Evolutionary conservation across 1,284 basidiomycete species (phyloP).

Genomic region (Ganoderma boninense): DNA sequence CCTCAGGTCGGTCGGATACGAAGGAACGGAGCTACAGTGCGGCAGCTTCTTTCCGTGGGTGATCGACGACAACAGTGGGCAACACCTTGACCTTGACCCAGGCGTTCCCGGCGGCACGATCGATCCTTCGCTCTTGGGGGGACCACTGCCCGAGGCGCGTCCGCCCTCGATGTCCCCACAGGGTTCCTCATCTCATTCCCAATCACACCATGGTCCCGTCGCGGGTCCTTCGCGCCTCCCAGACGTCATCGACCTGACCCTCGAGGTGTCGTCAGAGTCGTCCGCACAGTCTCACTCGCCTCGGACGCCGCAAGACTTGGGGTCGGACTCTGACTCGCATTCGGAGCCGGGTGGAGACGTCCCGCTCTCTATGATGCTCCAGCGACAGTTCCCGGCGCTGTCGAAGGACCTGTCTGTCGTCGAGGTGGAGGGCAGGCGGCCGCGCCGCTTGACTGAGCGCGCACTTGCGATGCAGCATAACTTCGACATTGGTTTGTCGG

Average conservation of each 20-base stretch:
- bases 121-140: constrained; percentile 37
- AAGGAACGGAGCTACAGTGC: not conserved
- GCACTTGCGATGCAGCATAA: constrained; percentile 7
- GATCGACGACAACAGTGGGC: not conserved
- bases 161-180: not conserved
- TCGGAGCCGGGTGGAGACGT: not conserved
- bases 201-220: not conserved
- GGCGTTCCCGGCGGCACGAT: constrained; percentile 30
- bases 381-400: constrained; percentile 9
- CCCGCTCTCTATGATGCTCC: constrained; percentile 13
- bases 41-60: constrained; percentile 2
- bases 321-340: constrained; percentile 1
- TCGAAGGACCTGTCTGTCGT: not conserved
- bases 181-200: not conserved
- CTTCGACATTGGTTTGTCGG: not conserved
- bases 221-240: not conserved
- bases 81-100: constrained; percentile 1
- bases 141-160: not conserved
- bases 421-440: constrained; percentile 10
- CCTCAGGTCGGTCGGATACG: not conserved
- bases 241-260: not conserved
- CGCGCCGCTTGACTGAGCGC: constrained; percentile 11
- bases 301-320: not conserved
- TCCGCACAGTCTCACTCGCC: not conserved
- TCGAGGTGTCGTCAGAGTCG: not conserved